Evolutionary conservation across 352 stramenopile genomes (phyloP), one percentile per base, ranked within the genome.

Genomic region (Pythium periplocum): DNA sequence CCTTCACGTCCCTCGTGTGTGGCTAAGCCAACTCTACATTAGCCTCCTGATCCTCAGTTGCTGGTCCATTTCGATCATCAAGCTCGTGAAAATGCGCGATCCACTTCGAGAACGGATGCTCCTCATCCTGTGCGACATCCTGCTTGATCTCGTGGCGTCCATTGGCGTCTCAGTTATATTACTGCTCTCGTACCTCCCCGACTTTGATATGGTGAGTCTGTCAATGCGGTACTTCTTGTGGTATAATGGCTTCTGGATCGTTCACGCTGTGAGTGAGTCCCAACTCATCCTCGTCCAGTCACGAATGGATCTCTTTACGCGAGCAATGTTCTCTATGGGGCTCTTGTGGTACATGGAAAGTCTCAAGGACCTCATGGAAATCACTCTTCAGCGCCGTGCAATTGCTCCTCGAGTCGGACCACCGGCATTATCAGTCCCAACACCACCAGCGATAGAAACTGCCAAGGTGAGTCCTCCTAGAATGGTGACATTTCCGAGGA

Each of bases 71-170:
- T 48, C 55, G 9, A n/a, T 53, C 0, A 33, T 62, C 3, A 41
- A 62, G 12, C 2, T 6, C 2, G 4, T 50, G 4, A 51, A 55
- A 26, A 4, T 8, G 3, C 4, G n/a, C 1, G 48, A 43, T 2
- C 10, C 9, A 4, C 5, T 62, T 1, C 1, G n/a, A 17, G 26
- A 44, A 1, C 55, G 55, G 11, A 11, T 36, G 31, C 7, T 51
- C 1, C 53, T 12, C 0, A 36, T 62, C 1, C 41, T 51, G 11
- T 44, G 36, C 17, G 55, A 62, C 44, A 8, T 51, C 3, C 1
- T 45, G 35, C 34, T 62, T 8, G 55, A 62, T 50, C 42, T 62
- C 1, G 26, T 62, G 12, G 55, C 55, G 35, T 51, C 55, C 2
- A 37, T 62, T 6, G n/a, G 46, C 1, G 17, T 62, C 12, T 42